Evolutionary conservation across 305 asterid genomes (phyloP).

Genomic region (Fraxinus sp.): DNA sequence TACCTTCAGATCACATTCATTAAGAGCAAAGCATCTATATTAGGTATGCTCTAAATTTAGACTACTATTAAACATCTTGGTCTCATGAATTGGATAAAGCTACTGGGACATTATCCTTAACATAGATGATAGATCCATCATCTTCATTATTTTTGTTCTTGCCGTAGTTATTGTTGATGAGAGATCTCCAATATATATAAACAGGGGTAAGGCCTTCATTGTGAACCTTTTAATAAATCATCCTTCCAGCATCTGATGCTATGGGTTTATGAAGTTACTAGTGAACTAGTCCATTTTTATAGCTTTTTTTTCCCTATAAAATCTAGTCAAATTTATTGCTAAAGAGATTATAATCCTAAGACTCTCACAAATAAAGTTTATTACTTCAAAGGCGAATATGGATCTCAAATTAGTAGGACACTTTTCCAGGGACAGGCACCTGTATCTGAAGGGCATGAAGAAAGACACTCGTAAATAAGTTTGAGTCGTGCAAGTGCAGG

Average conservation of each 20-base stretch:
- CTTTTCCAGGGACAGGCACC: background rate
- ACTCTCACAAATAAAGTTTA: background rate
- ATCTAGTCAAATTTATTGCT: background rate
- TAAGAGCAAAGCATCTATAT: background rate
- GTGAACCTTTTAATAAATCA: constrained; percentile 18
- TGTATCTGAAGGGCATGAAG: background rate
- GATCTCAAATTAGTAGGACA: background rate
- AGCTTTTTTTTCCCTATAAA: background rate
- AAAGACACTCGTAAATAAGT: background rate
- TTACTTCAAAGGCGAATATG: background rate
- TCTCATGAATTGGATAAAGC: constrained; percentile 7
- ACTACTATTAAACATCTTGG: constrained; percentile 15
- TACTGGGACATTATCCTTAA: constrained; percentile 8
- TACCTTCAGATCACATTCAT: background rate
- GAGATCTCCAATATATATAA: background rate
- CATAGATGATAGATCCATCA: background rate
- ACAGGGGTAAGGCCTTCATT: constrained; percentile 6
- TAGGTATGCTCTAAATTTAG: background rate
- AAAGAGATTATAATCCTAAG: background rate
- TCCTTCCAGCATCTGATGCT: background rate
- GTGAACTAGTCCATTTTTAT: background rate
- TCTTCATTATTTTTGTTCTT: background rate
- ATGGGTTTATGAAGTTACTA: constrained; percentile 3
- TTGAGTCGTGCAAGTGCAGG: background rate
- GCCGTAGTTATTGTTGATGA: background rate